phyloP scores from a whole-genome alignment of 163 green algal genomes.

The Chlorella variabilis region DNA sequence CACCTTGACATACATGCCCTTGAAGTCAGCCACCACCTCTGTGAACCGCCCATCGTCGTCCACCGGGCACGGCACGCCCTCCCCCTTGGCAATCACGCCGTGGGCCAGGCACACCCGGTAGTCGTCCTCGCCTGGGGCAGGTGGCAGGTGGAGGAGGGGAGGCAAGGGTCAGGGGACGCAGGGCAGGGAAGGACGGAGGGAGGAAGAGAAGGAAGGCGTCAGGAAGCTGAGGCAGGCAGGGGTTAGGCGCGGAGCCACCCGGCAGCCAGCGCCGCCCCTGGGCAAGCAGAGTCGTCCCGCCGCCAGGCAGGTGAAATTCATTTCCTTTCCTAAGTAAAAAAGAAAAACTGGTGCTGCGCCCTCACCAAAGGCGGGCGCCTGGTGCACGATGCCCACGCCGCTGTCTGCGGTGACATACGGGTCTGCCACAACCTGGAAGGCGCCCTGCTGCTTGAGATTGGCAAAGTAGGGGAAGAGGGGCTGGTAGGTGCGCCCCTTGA shows the following conservation, averaged over 20 bases:
- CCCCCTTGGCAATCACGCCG: constrained; percentile 78
- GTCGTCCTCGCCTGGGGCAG: constrained; percentile 86
- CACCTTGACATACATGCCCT: constrained; percentile 62
- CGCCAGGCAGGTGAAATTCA: too few relatives aligned
- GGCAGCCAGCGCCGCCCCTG: too few relatives aligned
- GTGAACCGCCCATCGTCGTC: constrained; percentile 94
- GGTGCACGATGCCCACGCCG: constrained; percentile 97
- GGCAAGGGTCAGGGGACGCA: not conserved
- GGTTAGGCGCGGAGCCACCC: too few relatives aligned
- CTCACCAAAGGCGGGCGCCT: constrained; percentile 92
- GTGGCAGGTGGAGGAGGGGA: not conserved
- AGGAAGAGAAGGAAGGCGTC: too few relatives aligned
- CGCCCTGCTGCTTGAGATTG: constrained; percentile 54
- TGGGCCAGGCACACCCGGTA: constrained; percentile 84
- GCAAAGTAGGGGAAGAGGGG: constrained; percentile 96
- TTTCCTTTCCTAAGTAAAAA: too few relatives aligned
- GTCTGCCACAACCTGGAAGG: constrained; percentile 77
- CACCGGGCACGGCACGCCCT: constrained; percentile 88
- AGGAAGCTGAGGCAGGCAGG: too few relatives aligned
- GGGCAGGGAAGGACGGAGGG: too few relatives aligned
- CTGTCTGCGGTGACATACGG: constrained; percentile 95
- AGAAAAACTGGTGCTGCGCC: too few relatives aligned
- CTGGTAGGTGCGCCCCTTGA: constrained; percentile 83
- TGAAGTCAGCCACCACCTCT: constrained; percentile 86
- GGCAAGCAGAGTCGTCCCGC: too few relatives aligned